These are phyloP conservation scores for Boletus huronensis DNA, from an alignment of 768 basidiomycete genomes.

Conservation along the genomic window DNA sequence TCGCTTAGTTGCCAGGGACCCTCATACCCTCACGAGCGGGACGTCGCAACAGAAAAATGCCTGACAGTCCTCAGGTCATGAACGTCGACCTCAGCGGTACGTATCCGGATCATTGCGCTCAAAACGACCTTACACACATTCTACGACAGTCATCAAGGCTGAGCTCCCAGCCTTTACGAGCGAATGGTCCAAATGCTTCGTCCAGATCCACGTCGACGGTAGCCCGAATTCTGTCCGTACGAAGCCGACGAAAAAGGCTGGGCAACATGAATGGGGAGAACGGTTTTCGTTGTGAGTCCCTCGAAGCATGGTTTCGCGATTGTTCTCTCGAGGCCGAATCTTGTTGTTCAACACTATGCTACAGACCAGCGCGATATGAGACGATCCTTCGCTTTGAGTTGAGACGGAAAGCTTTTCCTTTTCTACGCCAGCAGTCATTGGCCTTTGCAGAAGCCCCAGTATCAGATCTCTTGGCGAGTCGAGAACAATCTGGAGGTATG, in stretches of 20 bases:
- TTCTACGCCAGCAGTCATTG: slow-evolving; percentile 12
- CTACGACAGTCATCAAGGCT: slow-evolving; percentile 20
- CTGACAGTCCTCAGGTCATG: slow-evolving; percentile 22
- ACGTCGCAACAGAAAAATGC: not conserved
- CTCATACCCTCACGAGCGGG: not conserved
- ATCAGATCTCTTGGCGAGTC: slow-evolving; percentile 17
- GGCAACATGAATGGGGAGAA: slow-evolving; percentile 4
- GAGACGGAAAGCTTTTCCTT: slow-evolving; percentile 15
- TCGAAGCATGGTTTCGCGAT: not conserved
- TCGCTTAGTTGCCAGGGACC: not conserved
- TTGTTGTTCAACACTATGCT: not conserved
- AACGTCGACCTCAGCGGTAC: slow-evolving; percentile 19
- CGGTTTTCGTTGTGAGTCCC: slow-evolving; percentile 20
- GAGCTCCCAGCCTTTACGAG: slow-evolving; percentile 19
- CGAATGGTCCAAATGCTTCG: slow-evolving; percentile 25
- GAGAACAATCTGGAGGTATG: slow-evolving; percentile 10
- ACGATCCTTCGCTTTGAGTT: slow-evolving; percentile 25
- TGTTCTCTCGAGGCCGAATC: not conserved
- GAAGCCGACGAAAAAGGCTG: not conserved
- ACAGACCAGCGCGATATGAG: slow-evolving; percentile 14
- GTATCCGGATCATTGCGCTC: not conserved
- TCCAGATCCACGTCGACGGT: slow-evolving; percentile 20
- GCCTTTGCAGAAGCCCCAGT: slow-evolving; percentile 14
- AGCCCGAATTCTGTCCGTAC: slow-evolving; percentile 12
- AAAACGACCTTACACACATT: not conserved